These are phyloP conservation scores for Salix arbutifolia DNA, from an alignment of 345 rosid species.

Conservation along the genomic window DNA sequence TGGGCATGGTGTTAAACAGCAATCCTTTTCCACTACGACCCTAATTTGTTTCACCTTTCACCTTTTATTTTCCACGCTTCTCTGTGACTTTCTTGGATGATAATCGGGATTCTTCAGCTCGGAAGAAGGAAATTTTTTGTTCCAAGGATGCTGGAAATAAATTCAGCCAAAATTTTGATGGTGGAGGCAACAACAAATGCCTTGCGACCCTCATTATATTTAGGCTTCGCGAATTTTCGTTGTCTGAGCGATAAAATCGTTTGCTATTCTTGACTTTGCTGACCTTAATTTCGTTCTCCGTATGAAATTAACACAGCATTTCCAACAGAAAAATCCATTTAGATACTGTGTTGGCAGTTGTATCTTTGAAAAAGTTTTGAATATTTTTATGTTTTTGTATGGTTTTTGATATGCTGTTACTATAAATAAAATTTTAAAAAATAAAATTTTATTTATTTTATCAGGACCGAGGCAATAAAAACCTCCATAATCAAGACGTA, in stretches of 20 bases:
- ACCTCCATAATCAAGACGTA: too few species aligned
- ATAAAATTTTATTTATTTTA: too few species aligned
- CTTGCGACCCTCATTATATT: neutral
- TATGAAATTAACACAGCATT: too few species aligned
- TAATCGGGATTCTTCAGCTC: neutral
- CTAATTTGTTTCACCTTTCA: neutral
- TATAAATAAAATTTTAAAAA: too few species aligned
- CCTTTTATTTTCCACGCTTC: neutral
- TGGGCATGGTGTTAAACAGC: constrained; percentile 42
- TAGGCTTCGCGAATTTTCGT: neutral
- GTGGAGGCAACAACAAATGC: neutral
- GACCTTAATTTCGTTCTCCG: neutral
- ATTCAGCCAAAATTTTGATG: neutral
- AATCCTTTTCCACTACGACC: neutral
- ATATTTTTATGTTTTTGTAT: too few species aligned
- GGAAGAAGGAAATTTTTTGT: neutral
- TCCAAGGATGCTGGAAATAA: neutral
- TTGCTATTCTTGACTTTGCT: neutral
- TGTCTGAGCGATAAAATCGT: neutral
- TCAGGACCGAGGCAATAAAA: too few species aligned
- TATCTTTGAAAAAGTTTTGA: too few species aligned
- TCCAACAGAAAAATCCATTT: too few species aligned
- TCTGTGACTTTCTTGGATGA: neutral
- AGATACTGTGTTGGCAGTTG: too few species aligned
- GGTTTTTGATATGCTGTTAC: too few species aligned